These are phyloP conservation scores for Solanum habrochaites DNA, from an alignment of 257 asterid species.

Conservation along the genomic window DNA sequence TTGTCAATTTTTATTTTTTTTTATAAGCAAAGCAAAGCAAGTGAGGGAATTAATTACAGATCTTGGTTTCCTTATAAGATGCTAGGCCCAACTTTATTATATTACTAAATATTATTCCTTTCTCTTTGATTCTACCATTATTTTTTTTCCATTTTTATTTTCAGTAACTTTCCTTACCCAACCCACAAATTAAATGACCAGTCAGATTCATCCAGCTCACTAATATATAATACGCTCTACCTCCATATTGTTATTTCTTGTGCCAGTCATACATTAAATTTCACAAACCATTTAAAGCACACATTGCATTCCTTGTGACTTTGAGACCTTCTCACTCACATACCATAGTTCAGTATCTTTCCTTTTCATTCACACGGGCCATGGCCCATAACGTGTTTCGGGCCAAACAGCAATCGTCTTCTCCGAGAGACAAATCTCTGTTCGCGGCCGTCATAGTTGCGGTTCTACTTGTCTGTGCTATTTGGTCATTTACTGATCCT, in stretches of 20 bases:
- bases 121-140: background rate
- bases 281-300: background rate
- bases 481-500: conserved; percentile 26
- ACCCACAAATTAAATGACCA: background rate
- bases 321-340: background rate
- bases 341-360: background rate
- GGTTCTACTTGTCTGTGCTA: conserved; percentile 18
- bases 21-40: background rate
- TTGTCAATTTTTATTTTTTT: background rate
- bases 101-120: background rate
- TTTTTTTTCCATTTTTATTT: background rate
- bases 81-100: background rate
- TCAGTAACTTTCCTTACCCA: background rate
- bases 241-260: background rate
- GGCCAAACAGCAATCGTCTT: conserved; percentile 17
- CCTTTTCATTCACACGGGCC: background rate
- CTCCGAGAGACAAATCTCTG: conserved; percentile 7
- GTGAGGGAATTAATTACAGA: background rate
- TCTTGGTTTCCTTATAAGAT: background rate
- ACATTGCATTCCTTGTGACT: background rate
- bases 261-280: background rate
- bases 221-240: background rate
- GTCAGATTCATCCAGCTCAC: background rate
- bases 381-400: conserved; percentile 27
- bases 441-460: conserved; percentile 10